Evolutionary conservation across 306 rosid species (phyloP), one percentile per base, ranked within the genome.

Genomic region (Vigna hirtella): DNA sequence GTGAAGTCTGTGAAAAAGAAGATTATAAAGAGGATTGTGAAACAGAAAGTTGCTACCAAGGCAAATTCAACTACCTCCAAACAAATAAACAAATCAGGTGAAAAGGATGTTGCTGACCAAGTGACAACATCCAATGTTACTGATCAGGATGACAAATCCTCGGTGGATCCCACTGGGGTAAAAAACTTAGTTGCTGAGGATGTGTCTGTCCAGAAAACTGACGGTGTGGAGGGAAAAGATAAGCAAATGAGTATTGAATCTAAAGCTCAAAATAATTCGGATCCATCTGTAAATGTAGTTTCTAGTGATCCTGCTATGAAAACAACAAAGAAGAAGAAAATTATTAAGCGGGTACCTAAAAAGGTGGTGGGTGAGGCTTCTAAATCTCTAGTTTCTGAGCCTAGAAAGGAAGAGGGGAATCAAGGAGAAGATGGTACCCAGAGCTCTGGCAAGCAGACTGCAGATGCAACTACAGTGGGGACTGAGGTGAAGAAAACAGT

Each of bases 261-360:
- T 70, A 95, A 89, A 80, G 64, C 82, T 5, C 86, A 78, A 81
- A 89, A 83, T n/a, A 83, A 75, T 75, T 65, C 83, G 28, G 93
- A 91, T 77, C 48, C 87, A 28, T 66, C 74, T 20, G 75, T 73
- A 80, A 84, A 73, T 83, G 65, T 82, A 66, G 86, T 49, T 47
- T 77, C 36, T 34, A 79, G 77, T 70, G 89, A 72, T 80, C 42
- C 85, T 53, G n/a, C 82, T 72, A 86, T 26, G 15, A 96, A 93
- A 84, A 81, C 89, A 66, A 73, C 76, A 18, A 91, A 88, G 28
- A 92, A 87, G 90, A 95, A 82, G 90, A 96, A 96, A 88, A 76
- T 96, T 15, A 93, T 96, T 76, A 96, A 87, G 83, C 91, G 95
- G 81, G 89, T 96, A 18, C 89, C 96, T 24, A 96, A 93, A 77